These are phyloP conservation scores for Telfairia occidentalis DNA, from an alignment of 331 rosid genomes.

Conservation along the genomic window DNA sequence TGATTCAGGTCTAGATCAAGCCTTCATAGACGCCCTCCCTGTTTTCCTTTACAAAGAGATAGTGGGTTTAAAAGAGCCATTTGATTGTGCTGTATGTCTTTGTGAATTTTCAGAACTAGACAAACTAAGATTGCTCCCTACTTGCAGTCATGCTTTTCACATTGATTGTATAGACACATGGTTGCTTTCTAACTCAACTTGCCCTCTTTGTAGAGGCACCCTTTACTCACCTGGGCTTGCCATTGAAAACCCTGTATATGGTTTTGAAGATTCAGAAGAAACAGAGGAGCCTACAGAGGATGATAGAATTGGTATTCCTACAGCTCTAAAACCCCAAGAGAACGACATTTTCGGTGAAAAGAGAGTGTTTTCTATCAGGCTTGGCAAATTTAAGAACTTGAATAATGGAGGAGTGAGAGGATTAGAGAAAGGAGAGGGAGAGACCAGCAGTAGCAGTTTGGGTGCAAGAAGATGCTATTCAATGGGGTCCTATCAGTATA, in stretches of 20 bases:
- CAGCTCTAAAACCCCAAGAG: slow-evolving; percentile 36
- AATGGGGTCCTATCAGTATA: slow-evolving; percentile 88
- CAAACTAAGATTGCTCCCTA: slow-evolving; percentile 66
- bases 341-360: slow-evolving; percentile 43
- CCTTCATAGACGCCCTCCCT: slow-evolving; percentile 77
- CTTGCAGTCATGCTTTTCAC: slow-evolving; percentile 88
- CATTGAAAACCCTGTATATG: slow-evolving; percentile 45
- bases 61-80: slow-evolving; percentile 59
- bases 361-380: slow-evolving; percentile 71
- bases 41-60: slow-evolving; percentile 65
- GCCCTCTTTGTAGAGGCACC: slow-evolving; percentile 89
- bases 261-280: slow-evolving; percentile 40
- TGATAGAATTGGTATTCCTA: slow-evolving; percentile 25
- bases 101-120: slow-evolving; percentile 76
- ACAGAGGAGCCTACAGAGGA: slow-evolving; percentile 34
- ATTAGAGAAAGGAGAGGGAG: slow-evolving; percentile 33
- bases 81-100: slow-evolving; percentile 85
- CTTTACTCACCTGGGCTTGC: slow-evolving; percentile 44
- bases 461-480: slow-evolving; percentile 88
- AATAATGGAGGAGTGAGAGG: slow-evolving; percentile 28
- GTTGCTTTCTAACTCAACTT: slow-evolving; percentile 79
- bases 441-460: slow-evolving; percentile 49
- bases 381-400: slow-evolving; percentile 65
- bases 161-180: slow-evolving; percentile 82
- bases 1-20: slow-evolving; percentile 86